phyloP scores from a whole-genome alignment of 805 yeast genomes.

The Kluyveromyces siamensis region DNA sequence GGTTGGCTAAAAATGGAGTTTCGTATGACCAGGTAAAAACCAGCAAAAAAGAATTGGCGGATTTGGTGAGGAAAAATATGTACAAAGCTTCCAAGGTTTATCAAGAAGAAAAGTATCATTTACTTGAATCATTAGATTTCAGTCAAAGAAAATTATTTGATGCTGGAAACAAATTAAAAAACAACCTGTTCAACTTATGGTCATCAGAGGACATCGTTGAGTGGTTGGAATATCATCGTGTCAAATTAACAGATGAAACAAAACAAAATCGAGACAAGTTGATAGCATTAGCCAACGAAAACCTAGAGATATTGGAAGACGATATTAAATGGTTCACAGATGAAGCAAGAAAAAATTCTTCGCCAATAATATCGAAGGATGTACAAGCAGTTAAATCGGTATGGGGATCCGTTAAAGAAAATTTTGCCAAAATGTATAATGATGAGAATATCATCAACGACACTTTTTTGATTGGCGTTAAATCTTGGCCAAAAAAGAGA shows the following conservation, averaged over 20 bases:
- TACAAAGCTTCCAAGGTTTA: constrained; percentile 34
- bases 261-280: constrained; percentile 30
- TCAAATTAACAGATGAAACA: constrained; percentile 29
- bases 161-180: constrained; percentile 32
- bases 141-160: constrained; percentile 31
- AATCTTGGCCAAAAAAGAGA: constrained; percentile 39
- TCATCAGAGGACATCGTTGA: constrained; percentile 43
- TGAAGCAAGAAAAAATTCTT: constrained; percentile 21
- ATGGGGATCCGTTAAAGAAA: constrained; percentile 16
- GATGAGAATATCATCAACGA: constrained; percentile 34
- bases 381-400: constrained; percentile 19
- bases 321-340: constrained; percentile 34
- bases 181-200: constrained; percentile 43
- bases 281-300: constrained; percentile 26
- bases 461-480: constrained; percentile 38
- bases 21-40: constrained; percentile 30
- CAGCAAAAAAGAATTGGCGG: constrained; percentile 38
- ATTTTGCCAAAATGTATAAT: constrained; percentile 11
- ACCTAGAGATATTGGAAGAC: constrained; percentile 28
- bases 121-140: constrained; percentile 34
- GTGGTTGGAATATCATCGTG: constrained; percentile 43
- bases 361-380: constrained; percentile 31
- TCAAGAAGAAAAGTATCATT: constrained; percentile 30
- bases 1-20: constrained; percentile 41
- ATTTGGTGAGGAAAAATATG: constrained; percentile 36